A percentile compares a stretch with the other conserved stretches of the same genome.
Evolutionary conservation across 805 yeast species (phyloP).

Genomic region (Lipomyces sp.): DNA sequence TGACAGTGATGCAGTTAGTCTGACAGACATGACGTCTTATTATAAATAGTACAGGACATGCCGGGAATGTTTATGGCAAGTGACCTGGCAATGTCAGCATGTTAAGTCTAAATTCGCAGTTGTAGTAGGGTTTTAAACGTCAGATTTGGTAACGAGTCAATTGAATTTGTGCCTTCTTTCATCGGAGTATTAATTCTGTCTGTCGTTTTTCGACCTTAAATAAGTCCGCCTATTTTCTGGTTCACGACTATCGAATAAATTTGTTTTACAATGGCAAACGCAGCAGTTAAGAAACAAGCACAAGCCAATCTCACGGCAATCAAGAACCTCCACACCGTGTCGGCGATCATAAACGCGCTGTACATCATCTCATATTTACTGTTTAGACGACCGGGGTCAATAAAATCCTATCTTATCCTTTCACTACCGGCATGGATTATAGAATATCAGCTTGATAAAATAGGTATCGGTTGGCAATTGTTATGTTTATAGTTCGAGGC

Average conservation of each 20-base stretch:
- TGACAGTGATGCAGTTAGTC: conserved; percentile 31
- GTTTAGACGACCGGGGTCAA: conserved; percentile 54
- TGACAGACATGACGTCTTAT: conserved; percentile 20
- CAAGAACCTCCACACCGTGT: conserved; percentile 45
- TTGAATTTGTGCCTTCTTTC: too few relatives aligned
- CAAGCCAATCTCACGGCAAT: conserved; percentile 45
- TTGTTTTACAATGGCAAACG: conserved; percentile 48
- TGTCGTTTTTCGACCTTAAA: not conserved
- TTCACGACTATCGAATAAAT: too few relatives aligned
- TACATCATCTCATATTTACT: conserved; percentile 49
- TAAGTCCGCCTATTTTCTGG: too few relatives aligned
- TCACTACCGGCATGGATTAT: conserved; percentile 52
- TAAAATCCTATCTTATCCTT: conserved; percentile 52
- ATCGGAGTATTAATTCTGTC: too few relatives aligned
- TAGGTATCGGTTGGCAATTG: conserved; percentile 43
- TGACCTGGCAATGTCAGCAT: too few relatives aligned
- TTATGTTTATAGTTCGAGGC: too few relatives aligned
- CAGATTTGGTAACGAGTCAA: too few relatives aligned
- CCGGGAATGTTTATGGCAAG: not conserved
- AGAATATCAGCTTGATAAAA: conserved; percentile 59
- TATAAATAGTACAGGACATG: not conserved
- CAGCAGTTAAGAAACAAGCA: conserved; percentile 52
- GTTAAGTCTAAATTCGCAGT: too few relatives aligned
- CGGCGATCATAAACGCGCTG: conserved; percentile 50
- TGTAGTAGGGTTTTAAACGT: too few relatives aligned